These are phyloP conservation scores for Daldinia sp. DNA, from an alignment of 2,329 filamentous ascomycete species.

Conservation along the genomic window DNA sequence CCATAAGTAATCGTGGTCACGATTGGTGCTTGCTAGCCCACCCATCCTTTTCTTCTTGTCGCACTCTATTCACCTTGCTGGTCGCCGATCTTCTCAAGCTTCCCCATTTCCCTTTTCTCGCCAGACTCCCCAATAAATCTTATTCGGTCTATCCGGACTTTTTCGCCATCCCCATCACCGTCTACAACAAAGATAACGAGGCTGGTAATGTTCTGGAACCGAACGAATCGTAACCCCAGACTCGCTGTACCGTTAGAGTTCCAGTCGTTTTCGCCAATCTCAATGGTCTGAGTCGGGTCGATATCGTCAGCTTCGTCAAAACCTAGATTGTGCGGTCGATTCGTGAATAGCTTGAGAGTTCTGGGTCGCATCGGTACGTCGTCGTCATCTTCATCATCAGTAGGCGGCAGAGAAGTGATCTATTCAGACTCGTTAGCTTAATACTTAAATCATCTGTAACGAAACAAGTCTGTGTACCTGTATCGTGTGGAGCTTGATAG, in stretches of 20 bases:
- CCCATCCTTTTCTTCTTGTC: constrained; percentile 9
- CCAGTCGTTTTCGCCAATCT: constrained; percentile 83
- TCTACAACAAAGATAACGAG: constrained; percentile 90
- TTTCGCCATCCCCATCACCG: constrained; percentile 85
- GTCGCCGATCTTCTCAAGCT: constrained; percentile 93
- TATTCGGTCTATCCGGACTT: constrained; percentile 83
- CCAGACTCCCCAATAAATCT: constrained; percentile 88
- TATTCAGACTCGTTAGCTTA: constrained; percentile 58
- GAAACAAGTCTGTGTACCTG: constrained; percentile 60
- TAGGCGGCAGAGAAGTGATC: constrained; percentile 82
- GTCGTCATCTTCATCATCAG: constrained; percentile 66
- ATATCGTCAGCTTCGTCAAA: constrained; percentile 95
- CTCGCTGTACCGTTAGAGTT: constrained; percentile 80
- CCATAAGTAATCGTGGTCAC: constrained; percentile 21
- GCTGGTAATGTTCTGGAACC: constrained; percentile 94
- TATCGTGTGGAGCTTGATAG: constrained; percentile 87
- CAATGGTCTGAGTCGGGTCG: constrained; percentile 81
- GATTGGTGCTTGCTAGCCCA: constrained; percentile 20
- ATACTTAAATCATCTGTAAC: constrained; percentile 12
- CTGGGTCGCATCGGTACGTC: constrained; percentile 84
- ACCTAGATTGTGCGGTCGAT: constrained; percentile 88
- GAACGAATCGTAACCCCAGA: constrained; percentile 86
- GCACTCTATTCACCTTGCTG: constrained; percentile 69
- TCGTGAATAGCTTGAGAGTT: constrained; percentile 87
- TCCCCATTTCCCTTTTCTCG: constrained; percentile 92